Conservation (phyloP, 352 stramenopile species). For the Thalassiosira hispida region DNA sequence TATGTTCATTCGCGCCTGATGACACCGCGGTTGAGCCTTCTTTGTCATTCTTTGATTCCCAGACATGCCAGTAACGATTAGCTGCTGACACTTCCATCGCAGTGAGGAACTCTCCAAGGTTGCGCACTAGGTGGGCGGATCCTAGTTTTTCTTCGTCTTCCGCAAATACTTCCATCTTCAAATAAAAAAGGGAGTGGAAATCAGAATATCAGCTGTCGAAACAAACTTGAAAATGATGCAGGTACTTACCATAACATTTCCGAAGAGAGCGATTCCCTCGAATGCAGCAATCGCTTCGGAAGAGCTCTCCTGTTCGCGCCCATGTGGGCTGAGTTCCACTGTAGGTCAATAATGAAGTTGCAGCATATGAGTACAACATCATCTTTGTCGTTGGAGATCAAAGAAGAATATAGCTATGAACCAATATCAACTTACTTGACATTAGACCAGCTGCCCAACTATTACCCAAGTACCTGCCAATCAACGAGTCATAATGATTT, state of each 20-base stretch:
- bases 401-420: constrained; percentile 16
- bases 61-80: constrained; percentile 56
- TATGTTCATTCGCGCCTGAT: not conserved
- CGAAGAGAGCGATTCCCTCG: constrained; percentile 78
- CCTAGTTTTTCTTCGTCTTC: constrained; percentile 48
- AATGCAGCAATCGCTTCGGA: constrained; percentile 81
- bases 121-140: constrained; percentile 36
- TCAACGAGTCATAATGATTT: not conserved
- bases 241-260: constrained; percentile 54
- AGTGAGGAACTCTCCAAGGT: constrained; percentile 50
- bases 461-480: constrained; percentile 53
- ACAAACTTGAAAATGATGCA: not conserved
- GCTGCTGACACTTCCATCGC: constrained; percentile 48
- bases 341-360: constrained; percentile 50
- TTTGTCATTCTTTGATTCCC: constrained; percentile 19
- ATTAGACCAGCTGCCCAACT: constrained; percentile 75
- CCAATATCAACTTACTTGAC: constrained; percentile 30
- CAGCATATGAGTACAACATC: no score
- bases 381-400: not conserved
- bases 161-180: constrained; percentile 54
- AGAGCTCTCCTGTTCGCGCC: constrained; percentile 79
- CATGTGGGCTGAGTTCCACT: constrained; percentile 67
- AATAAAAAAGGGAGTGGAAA: not conserved
- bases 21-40: constrained; percentile 12
- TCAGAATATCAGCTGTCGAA: constrained; percentile 20